Evolutionary conservation across 306 rosid genomes (phyloP).

Genomic region (Rosa persica): DNA sequence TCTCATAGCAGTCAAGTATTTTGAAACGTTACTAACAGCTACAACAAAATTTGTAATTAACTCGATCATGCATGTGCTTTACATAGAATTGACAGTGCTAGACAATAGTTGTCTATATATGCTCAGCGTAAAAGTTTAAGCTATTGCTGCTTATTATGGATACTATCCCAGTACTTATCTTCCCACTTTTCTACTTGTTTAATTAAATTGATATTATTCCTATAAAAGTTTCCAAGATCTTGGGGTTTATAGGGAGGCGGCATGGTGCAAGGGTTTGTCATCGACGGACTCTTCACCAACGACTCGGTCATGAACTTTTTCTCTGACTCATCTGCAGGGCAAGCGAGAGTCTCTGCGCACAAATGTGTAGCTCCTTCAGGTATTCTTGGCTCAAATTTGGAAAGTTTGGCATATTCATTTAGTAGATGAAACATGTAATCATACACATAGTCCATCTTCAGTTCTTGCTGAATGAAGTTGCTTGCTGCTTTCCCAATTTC

Average conservation of each 20-base stretch:
- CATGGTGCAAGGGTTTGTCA: slow-evolving; percentile 48
- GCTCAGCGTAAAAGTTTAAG: background rate
- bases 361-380: slow-evolving; percentile 25
- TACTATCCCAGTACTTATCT: slow-evolving; percentile 29
- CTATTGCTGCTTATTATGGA: background rate
- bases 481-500: slow-evolving; percentile 36
- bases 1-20: too few species aligned
- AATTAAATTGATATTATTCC: slow-evolving; percentile 40
- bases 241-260: slow-evolving; percentile 46
- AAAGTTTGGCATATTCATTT: slow-evolving; percentile 28
- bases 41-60: background rate
- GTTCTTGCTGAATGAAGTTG: slow-evolving; percentile 36
- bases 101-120: background rate
- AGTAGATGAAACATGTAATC: slow-evolving; percentile 41
- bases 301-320: slow-evolving; percentile 37
- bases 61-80: background rate
- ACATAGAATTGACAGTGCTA: background rate
- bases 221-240: slow-evolving; percentile 33
- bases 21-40: background rate
- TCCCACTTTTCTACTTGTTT: slow-evolving; percentile 60
- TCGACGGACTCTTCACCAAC: slow-evolving; percentile 30
- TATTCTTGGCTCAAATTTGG: slow-evolving; percentile 25
- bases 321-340: slow-evolving; percentile 11
- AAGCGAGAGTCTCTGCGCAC: slow-evolving; percentile 37
- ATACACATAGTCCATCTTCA: slow-evolving; percentile 41